phyloP scores from a whole-genome alignment of 73 alveolate species.

The Tetrahymena thermophila region DNA sequence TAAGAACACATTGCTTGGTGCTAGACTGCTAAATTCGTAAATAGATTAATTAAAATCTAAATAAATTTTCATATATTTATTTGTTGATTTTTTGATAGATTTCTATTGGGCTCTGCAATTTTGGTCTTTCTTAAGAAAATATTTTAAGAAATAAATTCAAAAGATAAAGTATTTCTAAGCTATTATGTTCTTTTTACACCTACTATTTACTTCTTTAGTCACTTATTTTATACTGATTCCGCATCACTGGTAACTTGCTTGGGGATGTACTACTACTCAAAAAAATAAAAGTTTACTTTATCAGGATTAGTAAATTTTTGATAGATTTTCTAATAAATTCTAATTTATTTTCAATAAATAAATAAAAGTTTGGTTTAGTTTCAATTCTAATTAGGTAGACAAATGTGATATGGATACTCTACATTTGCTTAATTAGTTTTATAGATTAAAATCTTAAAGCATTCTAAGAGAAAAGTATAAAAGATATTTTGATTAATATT shows the following conservation, averaged over 20 bases:
- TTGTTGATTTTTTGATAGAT: not conserved
- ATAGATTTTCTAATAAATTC: not conserved
- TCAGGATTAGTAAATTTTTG: slow-evolving; percentile 32
- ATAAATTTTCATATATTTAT: slow-evolving; percentile 1
- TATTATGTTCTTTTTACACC: slow-evolving; percentile 14
- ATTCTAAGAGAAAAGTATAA: slow-evolving; percentile 3
- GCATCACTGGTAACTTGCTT: slow-evolving; percentile 13
- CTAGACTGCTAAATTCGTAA: slow-evolving; percentile 39
- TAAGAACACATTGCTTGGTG: not conserved
- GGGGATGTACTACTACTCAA: not conserved
- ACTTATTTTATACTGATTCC: slow-evolving; percentile 43
- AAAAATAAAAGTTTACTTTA: not conserved
- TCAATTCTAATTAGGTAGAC: slow-evolving; percentile 45
- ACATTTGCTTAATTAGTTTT: slow-evolving; percentile 14
- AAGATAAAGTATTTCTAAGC: not conserved
- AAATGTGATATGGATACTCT: slow-evolving; percentile 41
- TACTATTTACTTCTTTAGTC: slow-evolving; percentile 36
- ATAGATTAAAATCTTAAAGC: not conserved
- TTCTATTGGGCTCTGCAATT: not conserved
- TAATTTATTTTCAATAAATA: not conserved
- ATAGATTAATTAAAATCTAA: not conserved
- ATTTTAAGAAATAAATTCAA: not conserved
- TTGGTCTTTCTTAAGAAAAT: not conserved
- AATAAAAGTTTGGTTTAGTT: slow-evolving; percentile 12
- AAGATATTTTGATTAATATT: not conserved